Evolutionary conservation across 257 asterid genomes (phyloP), one percentile per base, ranked within the genome.

Genomic region (Ilex asprella): DNA sequence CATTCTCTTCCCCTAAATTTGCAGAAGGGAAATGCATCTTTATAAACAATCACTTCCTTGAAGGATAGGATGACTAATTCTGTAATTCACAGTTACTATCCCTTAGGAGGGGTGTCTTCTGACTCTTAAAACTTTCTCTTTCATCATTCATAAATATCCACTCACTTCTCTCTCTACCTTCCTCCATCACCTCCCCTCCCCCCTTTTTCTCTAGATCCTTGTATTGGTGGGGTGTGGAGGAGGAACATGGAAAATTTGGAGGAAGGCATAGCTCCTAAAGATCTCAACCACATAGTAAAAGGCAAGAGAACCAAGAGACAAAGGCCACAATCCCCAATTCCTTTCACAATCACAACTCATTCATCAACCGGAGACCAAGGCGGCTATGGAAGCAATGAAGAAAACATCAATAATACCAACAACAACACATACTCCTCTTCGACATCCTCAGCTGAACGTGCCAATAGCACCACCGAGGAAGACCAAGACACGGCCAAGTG

Each of bases 401-500:
- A 31, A 2, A 13, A 13, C 27, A 60, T 29, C 41, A 52, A 59
- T 43, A 27, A 35, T 2, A 14, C 8, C 51, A 56, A 44, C 31
- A 49, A 21, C 56, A 69, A 60, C 59, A 39, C 64, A 2, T 58
- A 47, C 63, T 64, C 67, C 30, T 27, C 68, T 0, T 39, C 29
- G 3, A 55, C 46, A 41, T 53, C 58, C 44, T 69, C 71, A 8
- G 62, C 50, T 2, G 67, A 64, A 49, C 59, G 0, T 46, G 0
- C 1, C 1, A 53, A 35, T 16, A 52, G 27, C 49, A 58, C 16
- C 6, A 21, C 70, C 0, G 67, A 67, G 16, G 86, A 93, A 66
- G 99, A 93, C 8, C 88, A 85, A 68, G 91, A 93, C 49, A 82
- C 84, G 75, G 99, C 97, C 56, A 79, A 81, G 55, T 87, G 96